These are phyloP conservation scores for Neofusicoccum kwambonambiense DNA, from an alignment of 2,329 filamentous ascomycete species.

Conservation along the genomic window DNA sequence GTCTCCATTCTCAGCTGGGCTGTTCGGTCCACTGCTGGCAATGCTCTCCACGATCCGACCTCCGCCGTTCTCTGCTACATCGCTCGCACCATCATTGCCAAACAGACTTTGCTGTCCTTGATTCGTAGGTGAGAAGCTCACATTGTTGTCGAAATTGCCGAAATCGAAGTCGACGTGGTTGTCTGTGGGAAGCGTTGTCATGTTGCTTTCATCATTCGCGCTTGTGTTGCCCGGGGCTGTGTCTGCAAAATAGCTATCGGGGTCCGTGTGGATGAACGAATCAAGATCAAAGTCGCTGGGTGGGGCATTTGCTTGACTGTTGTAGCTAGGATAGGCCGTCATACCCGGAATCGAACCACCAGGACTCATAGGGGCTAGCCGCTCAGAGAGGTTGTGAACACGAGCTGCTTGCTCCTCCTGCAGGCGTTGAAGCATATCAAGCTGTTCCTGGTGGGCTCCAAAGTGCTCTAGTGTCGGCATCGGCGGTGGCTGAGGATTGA, in stretches of 20 bases:
- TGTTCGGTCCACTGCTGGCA: slow-evolving; percentile 30
- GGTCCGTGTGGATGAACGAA: slow-evolving; percentile 48
- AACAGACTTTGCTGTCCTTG: neutral
- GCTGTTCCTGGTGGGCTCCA: slow-evolving; percentile 67
- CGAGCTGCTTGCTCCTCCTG: slow-evolving; percentile 76
- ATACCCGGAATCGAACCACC: slow-evolving; percentile 62
- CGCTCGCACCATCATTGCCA: neutral
- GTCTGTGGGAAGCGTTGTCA: slow-evolving; percentile 27
- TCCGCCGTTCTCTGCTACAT: slow-evolving; percentile 16
- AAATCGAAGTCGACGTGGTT: slow-evolving; percentile 22
- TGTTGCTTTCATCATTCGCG: slow-evolving; percentile 20
- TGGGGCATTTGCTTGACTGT: slow-evolving; percentile 7
- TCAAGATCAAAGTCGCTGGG: slow-evolving; percentile 41
- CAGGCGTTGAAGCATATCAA: slow-evolving; percentile 75
- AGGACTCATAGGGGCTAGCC: slow-evolving; percentile 77
- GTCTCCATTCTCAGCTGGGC: slow-evolving; percentile 22
- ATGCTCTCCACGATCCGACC: slow-evolving; percentile 34
- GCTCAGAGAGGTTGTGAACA: slow-evolving; percentile 70
- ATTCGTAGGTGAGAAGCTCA: slow-evolving; percentile 19
- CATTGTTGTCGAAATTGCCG: slow-evolving; percentile 18
- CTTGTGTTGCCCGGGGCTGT: slow-evolving; percentile 20
- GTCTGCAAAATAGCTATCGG: slow-evolving; percentile 51
- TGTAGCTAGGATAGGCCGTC: neutral
- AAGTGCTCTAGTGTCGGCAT: slow-evolving; percentile 62
- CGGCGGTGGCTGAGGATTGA: slow-evolving; percentile 54